Percentiles rank a stretch among this genome's conserved stretches.
Conservation (phyloP, 2,329 filamentous ascomycete species). For the Colletotrichum sp. region DNA sequence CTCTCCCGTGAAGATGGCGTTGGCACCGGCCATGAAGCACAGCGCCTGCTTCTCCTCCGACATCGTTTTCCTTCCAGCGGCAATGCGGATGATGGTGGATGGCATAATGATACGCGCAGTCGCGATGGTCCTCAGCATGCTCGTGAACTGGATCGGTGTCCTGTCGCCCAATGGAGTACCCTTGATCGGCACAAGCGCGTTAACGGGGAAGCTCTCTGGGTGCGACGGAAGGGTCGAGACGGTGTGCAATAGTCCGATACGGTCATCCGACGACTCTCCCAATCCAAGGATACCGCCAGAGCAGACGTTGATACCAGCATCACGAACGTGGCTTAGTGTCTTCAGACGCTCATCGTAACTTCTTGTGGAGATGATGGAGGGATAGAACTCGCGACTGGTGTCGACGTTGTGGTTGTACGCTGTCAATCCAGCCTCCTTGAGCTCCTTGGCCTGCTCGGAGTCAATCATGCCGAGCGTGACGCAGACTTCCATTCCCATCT, state of each 20-base stretch:
- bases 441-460: conserved; percentile 76
- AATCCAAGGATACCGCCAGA: conserved; percentile 88
- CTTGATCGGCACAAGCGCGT: conserved; percentile 88
- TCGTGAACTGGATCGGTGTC: conserved; percentile 76
- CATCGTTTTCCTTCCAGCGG: conserved; percentile 84
- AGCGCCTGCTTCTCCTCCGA: conserved; percentile 87
- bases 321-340: conserved; percentile 80
- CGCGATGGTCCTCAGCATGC: conserved; percentile 81
- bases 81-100: conserved; percentile 83
- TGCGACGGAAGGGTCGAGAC: conserved; percentile 81
- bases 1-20: conserved; percentile 94
- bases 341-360: conserved; percentile 86
- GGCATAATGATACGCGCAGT: conserved; percentile 86
- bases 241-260: conserved; percentile 83
- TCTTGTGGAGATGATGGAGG: conserved; percentile 82
- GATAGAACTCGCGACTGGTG: conserved; percentile 88
- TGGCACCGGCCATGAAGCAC: conserved; percentile 90
- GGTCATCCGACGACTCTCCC: conserved; percentile 79
- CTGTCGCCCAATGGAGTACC: conserved; percentile 84
- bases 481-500: conserved; percentile 87
- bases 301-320: conserved; percentile 89
- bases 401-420: conserved; percentile 97
- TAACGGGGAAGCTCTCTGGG: conserved; percentile 91
- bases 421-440: conserved; percentile 84
- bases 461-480: conserved; percentile 97